Conservation (phyloP, 495 filamentous ascomycete genomes). For the Staphylotrichum tortipilum region DNA sequence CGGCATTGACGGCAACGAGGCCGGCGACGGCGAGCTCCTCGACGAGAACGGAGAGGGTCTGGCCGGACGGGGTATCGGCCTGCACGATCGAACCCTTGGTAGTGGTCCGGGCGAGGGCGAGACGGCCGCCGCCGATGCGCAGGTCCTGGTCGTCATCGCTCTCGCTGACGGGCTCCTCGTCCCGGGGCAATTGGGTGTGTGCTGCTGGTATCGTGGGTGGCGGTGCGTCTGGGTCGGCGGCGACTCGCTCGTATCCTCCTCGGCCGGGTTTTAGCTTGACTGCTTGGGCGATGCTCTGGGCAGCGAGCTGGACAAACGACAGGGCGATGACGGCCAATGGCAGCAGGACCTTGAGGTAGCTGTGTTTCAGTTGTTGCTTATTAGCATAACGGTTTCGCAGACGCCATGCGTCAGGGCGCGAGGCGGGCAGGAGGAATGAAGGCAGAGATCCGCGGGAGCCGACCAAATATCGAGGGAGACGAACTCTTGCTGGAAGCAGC, state of each 20-base stretch:
- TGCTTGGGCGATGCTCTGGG: constrained; percentile 43
- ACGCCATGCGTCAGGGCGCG: not conserved
- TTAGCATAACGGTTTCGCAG: constrained; percentile 11
- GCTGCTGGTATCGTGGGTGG: constrained; percentile 38
- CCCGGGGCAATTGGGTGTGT: constrained; percentile 40
- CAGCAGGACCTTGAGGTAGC: constrained; percentile 75
- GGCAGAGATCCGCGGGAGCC: not conserved
- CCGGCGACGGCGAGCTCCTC: constrained; percentile 69
- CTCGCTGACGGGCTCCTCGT: constrained; percentile 37
- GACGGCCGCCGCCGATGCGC: constrained; percentile 37
- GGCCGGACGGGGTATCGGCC: constrained; percentile 65
- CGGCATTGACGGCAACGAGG: constrained; percentile 57
- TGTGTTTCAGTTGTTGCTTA: constrained; percentile 26
- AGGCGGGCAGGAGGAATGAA: no score
- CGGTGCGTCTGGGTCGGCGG: constrained; percentile 30
- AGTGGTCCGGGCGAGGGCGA: constrained; percentile 53
- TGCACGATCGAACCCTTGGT: constrained; percentile 59
- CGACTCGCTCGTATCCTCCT: constrained; percentile 43
- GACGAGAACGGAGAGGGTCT: constrained; percentile 56
- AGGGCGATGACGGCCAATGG: constrained; percentile 62
- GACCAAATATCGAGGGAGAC: no score
- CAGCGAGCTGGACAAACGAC: constrained; percentile 58
- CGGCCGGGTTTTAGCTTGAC: constrained; percentile 37
- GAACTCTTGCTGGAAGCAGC: constrained; percentile 83
- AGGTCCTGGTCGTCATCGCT: constrained; percentile 60